Evolutionary conservation across 2,329 filamentous ascomycete species (phyloP).

Genomic region (Ascochyta fabae): DNA sequence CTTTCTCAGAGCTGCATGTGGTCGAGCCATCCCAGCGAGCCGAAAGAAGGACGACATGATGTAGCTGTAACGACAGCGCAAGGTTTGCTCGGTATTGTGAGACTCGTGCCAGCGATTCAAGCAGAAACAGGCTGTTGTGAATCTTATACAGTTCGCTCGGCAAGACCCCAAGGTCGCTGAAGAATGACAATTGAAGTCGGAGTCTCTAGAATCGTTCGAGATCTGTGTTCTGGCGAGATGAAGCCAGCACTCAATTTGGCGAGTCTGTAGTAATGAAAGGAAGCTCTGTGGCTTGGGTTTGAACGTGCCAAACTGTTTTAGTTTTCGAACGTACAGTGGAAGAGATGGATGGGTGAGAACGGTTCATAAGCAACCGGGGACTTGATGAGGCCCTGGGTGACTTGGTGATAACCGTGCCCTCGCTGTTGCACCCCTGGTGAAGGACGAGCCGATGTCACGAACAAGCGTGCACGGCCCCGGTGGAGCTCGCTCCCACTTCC

Average conservation of each 20-base stretch:
- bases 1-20: constrained; percentile 2
- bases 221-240: background rate
- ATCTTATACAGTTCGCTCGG: background rate
- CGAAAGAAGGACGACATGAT: constrained; percentile 23
- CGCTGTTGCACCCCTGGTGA: background rate
- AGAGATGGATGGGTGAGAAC: too few relatives aligned
- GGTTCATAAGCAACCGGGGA: background rate
- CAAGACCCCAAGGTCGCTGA: background rate
- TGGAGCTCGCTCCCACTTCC: constrained; percentile 27
- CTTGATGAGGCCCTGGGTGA: background rate
- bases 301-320: background rate
- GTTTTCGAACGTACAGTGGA: background rate
- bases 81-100: background rate
- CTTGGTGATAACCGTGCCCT: background rate
- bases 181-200: background rate
- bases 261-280: background rate
- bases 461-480: constrained; percentile 13
- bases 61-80: background rate
- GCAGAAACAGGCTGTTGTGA: background rate
- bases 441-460: constrained; percentile 25
- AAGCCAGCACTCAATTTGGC: background rate
- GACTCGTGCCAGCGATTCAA: background rate
- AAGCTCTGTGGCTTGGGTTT: too few relatives aligned
- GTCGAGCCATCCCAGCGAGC: constrained; percentile 20
- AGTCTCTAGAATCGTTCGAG: too few relatives aligned